Percentiles rank a stretch among this genome's conserved stretches.
Evolutionary conservation across 345 rosid species (phyloP).

Genomic region (Ceriops decandra): DNA sequence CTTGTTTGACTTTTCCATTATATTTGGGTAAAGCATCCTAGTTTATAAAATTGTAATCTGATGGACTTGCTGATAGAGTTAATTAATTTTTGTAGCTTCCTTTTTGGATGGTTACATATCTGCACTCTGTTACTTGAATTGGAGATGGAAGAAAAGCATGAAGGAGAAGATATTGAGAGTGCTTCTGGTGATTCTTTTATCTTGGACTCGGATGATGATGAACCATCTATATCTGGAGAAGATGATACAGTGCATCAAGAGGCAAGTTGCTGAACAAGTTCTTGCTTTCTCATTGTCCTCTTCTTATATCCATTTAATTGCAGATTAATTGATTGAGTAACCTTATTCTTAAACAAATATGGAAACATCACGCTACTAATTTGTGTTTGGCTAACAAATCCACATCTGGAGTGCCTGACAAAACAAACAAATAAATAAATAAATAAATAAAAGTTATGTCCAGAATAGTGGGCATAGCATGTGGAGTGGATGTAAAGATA

Average conservation of each 20-base stretch:
- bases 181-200: constrained; percentile 54
- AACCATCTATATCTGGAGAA: constrained; percentile 40
- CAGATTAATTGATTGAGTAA: not conserved
- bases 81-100: constrained; percentile 11
- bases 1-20: not conserved
- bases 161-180: constrained; percentile 41
- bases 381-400: not conserved
- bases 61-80: constrained; percentile 10
- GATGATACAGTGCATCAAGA: constrained; percentile 55
- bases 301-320: not conserved
- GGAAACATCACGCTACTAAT: not conserved
- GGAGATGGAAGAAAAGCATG: constrained; percentile 43
- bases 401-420: not conserved
- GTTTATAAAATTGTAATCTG: constrained; percentile 3
- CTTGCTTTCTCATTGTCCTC: not conserved
- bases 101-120: constrained; percentile 11
- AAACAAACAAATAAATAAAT: not conserved
- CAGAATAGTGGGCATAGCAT: not conserved
- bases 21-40: not conserved
- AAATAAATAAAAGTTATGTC: not conserved
- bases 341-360: not conserved
- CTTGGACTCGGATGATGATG: constrained; percentile 55
- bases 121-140: constrained; percentile 7
- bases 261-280: constrained; percentile 39
- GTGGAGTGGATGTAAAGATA: not conserved